Percentiles rank a stretch among this genome's conserved stretches.
Evolutionary conservation across 2,329 filamentous ascomycete species (phyloP).

Genomic region (Massarina eburnea): DNA sequence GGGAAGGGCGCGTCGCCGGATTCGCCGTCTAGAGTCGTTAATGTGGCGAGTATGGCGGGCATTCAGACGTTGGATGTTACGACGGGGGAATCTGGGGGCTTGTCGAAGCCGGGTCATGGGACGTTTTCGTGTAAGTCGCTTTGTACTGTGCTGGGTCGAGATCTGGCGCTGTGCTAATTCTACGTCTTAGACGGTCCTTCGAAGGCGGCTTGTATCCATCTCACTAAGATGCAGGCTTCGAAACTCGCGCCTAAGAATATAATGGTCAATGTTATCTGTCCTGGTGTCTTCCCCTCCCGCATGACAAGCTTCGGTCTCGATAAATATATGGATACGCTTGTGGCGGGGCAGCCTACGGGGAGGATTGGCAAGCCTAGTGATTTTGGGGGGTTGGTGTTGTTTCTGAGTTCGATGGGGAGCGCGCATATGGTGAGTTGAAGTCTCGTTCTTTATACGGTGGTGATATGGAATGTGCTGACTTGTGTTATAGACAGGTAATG

Average conservation of each 20-base stretch:
- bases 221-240: constrained; percentile 54
- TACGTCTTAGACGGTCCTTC: constrained; percentile 48
- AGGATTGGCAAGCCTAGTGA: constrained; percentile 52
- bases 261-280: constrained; percentile 52
- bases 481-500: constrained; percentile 44
- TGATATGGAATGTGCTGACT: constrained; percentile 27
- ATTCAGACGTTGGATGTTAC: constrained; percentile 51
- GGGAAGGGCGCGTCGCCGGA: constrained; percentile 48
- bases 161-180: neutral
- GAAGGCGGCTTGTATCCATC: constrained; percentile 57
- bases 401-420: constrained; percentile 44
- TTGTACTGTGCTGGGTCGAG: neutral
- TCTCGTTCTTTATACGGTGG: neutral
- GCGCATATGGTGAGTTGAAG: constrained; percentile 39
- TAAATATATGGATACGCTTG: constrained; percentile 52
- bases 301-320: constrained; percentile 59
- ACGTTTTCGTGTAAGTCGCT: constrained; percentile 41
- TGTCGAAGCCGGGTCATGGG: constrained; percentile 55
- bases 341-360: constrained; percentile 49
- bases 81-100: constrained; percentile 49
- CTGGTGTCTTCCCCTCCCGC: constrained; percentile 54
- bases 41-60: constrained; percentile 54
- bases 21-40: constrained; percentile 53
- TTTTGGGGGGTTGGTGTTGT: constrained; percentile 51
- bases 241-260: constrained; percentile 56